Conservation (phyloP, 1,284 basidiomycete genomes). For the Puccinia horiana region DNA sequence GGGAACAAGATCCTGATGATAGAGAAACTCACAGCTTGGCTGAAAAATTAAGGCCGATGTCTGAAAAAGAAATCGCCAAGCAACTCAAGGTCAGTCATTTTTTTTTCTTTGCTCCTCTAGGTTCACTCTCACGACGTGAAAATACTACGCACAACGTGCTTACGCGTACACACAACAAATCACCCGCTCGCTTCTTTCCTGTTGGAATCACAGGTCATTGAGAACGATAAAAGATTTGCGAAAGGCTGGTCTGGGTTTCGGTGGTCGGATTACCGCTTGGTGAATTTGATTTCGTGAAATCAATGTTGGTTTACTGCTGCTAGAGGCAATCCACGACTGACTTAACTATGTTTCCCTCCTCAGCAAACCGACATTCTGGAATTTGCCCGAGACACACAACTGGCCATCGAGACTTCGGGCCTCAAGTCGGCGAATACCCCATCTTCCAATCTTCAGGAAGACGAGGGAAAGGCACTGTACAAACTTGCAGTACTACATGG, state of each 20-base stretch:
- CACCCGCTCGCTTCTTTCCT: not conserved
- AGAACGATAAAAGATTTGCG: slow-evolving; percentile 77
- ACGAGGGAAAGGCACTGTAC: slow-evolving; percentile 72
- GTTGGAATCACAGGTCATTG: slow-evolving; percentile 67
- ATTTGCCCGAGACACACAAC: slow-evolving; percentile 50
- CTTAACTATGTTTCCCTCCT: not conserved
- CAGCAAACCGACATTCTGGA: slow-evolving; percentile 54
- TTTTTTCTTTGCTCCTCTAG: not conserved
- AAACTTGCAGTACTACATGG: slow-evolving; percentile 78
- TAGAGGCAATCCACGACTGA: not conserved
- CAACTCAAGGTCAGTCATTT: slow-evolving; percentile 64
- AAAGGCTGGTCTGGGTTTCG: slow-evolving; percentile 67
- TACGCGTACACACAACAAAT: not conserved
- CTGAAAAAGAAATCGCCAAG: slow-evolving; percentile 81
- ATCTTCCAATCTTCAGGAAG: slow-evolving; percentile 51
- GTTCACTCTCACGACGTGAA: not conserved
- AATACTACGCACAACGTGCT: not conserved
- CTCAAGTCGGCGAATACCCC: slow-evolving; percentile 51
- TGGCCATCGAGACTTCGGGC: slow-evolving; percentile 27
- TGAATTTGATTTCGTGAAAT: slow-evolving; percentile 24
- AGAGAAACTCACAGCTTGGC: slow-evolving; percentile 57
- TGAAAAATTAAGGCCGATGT: slow-evolving; percentile 81
- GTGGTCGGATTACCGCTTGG: slow-evolving; percentile 57
- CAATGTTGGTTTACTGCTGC: not conserved
- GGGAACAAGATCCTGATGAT: slow-evolving; percentile 55